Conservation (phyloP, 352 stramenopile genomes). For the Pythium dissotocum region DNA sequence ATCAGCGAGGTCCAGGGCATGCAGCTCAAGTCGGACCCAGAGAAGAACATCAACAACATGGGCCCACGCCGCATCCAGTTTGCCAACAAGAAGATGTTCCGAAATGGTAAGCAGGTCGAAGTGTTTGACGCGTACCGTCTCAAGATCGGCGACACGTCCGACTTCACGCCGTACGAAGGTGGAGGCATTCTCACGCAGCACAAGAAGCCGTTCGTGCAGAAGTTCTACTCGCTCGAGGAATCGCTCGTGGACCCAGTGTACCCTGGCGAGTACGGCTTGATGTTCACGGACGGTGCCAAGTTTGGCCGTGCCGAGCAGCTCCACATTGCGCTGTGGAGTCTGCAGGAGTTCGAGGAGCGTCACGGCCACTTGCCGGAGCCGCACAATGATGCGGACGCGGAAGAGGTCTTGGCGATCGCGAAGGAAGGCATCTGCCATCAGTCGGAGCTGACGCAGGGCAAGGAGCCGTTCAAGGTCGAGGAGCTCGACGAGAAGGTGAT, state of each 20-base stretch:
- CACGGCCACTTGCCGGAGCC: slow-evolving; percentile 62
- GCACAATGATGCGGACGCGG: slow-evolving; percentile 62
- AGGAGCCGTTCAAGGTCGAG: slow-evolving; percentile 62
- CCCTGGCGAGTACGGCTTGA: slow-evolving; percentile 74
- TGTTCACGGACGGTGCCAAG: slow-evolving; percentile 87
- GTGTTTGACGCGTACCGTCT: slow-evolving; percentile 84
- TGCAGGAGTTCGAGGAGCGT: slow-evolving; percentile 78
- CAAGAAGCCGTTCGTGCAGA: slow-evolving; percentile 80
- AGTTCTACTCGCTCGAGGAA: slow-evolving; percentile 77
- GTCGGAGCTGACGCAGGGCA: slow-evolving; percentile 55
- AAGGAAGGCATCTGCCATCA: slow-evolving; percentile 67
- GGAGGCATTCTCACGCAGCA: slow-evolving; percentile 80
- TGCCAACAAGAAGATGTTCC: slow-evolving; percentile 85
- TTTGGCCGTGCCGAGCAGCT: slow-evolving; percentile 86
- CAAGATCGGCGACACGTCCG: slow-evolving; percentile 81
- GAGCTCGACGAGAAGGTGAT: slow-evolving; percentile 73
- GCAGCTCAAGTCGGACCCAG: slow-evolving; percentile 53
- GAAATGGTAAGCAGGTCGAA: slow-evolving; percentile 83
- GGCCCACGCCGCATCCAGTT: slow-evolving; percentile 76
- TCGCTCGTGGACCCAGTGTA: slow-evolving; percentile 64
- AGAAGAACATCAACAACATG: slow-evolving; percentile 77
- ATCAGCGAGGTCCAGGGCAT: slow-evolving; percentile 86
- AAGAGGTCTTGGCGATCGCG: slow-evolving; percentile 69
- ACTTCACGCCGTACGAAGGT: slow-evolving; percentile 79
- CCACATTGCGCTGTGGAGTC: slow-evolving; percentile 72